These are phyloP conservation scores for Tetrapyrgos nigripes DNA, from an alignment of 1,284 basidiomycete species.

Conservation along the genomic window DNA sequence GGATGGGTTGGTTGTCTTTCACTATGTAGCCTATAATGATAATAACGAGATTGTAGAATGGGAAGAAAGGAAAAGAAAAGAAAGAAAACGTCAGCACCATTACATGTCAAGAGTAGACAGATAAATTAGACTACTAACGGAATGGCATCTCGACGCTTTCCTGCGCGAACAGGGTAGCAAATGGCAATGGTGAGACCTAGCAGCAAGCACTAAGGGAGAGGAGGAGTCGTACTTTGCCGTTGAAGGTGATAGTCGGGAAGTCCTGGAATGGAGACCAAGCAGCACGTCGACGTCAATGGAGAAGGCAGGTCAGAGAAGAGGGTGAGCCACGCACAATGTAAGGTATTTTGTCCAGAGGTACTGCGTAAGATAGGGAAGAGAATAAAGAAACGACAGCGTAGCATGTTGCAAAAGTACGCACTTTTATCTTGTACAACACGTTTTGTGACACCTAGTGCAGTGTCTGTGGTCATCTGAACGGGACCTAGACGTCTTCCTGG, in stretches of 20 bases:
- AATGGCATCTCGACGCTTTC: too few relatives aligned
- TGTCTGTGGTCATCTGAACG: slow-evolving; percentile 98
- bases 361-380: slow-evolving; percentile 35
- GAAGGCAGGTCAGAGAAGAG: neutral
- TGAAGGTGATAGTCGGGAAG: slow-evolving; percentile 87
- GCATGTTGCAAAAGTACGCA: slow-evolving; percentile 35
- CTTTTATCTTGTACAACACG: slow-evolving; percentile 82
- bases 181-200: neutral
- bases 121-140: neutral
- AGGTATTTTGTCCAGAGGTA: slow-evolving; percentile 72
- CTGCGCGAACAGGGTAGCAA: slow-evolving; percentile 51
- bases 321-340: slow-evolving; percentile 63
- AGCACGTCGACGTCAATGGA: neutral
- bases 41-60: too few relatives aligned
- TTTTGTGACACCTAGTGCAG: slow-evolving; percentile 94
- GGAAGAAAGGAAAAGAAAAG: neutral
- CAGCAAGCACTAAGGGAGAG: neutral
- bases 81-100: neutral
- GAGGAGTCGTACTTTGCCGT: slow-evolving; percentile 37
- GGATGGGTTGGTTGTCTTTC: slow-evolving; percentile 60
- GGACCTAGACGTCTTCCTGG: slow-evolving; percentile 83
- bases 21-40: slow-evolving; percentile 63
- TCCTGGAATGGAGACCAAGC: slow-evolving; percentile 61
- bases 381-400: neutral
- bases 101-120: too few relatives aligned